These are phyloP conservation scores for Bombardia bombarda DNA, from an alignment of 495 filamentous ascomycete genomes.

Conservation along the genomic window DNA sequence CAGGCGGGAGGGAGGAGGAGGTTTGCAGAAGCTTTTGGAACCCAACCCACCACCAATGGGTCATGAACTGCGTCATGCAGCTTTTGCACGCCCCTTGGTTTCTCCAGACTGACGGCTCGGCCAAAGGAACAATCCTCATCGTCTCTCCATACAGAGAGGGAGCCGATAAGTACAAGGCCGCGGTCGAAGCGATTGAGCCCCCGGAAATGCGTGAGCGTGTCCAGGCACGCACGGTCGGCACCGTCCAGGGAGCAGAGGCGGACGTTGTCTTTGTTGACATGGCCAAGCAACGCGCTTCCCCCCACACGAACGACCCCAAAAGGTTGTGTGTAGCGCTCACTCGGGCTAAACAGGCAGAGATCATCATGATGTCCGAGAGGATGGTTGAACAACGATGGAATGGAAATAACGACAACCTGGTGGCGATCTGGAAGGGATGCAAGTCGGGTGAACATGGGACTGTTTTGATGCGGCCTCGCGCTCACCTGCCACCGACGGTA, in stretches of 20 bases:
- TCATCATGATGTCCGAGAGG: constrained; percentile 5
- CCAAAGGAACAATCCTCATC: constrained; percentile 6
- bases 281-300: neutral
- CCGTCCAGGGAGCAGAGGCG: constrained; percentile 4
- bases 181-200: neutral
- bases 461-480: neutral
- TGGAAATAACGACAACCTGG: neutral
- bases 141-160: constrained; percentile 5
- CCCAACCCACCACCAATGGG: constrained; percentile 16
- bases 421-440: neutral
- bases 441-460: neutral
- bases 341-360: constrained; percentile 7
- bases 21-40: constrained; percentile 3
- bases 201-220: neutral
- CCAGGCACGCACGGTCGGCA: neutral
- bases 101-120: neutral
- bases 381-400: neutral
- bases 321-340: constrained; percentile 7
- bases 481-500: neutral
- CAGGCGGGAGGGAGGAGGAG: neutral
- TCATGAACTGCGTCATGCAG: constrained; percentile 19
- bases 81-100: neutral
- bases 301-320: constrained; percentile 1
- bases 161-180: neutral
- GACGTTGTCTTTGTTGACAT: constrained; percentile 13